Evolutionary conservation across 2,329 filamentous ascomycete species (phyloP), one percentile per base, ranked within the genome.

Genomic region (Hypoxylon sp.): DNA sequence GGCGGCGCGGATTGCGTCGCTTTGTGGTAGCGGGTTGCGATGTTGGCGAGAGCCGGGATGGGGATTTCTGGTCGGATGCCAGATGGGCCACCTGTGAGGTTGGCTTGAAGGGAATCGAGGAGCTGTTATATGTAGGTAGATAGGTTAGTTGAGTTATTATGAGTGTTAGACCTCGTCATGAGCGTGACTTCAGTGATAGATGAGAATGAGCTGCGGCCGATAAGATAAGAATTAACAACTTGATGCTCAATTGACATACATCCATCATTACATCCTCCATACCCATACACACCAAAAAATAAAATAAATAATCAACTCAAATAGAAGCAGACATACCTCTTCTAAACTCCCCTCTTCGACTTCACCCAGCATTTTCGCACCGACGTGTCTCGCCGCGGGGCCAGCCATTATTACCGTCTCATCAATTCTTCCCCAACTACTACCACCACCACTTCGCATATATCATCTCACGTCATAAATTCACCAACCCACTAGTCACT

Each of bases 261-360:
- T 60, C 58, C 50, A 40, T 25, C 37, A 22, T 61, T 44, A 33
- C 37, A 57, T 55, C 55, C 54, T 40, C 44, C 57, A 61, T 59
- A 44, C 40, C 25, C 4, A 25, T 27, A 27, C 25, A 27, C 25
- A 27, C 25, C 3, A 3, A 27, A 25, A 27, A 27, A 1, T 4
- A 54, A 40, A 51, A 10, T 4, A 56, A 44, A 44, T 44, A 44
- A 44, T 20, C 33, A 54, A 51, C 33, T 35, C 14, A 11, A 30
- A 10, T 51, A 57, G 56, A 51, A 51, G 49, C 20, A 53, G 13
- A 73, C 80, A 57, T 74, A 91, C 89, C 83, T 90, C 85, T 75
- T 90, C 87, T 44, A 91, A 79, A 76, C 81, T 89, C 66, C 79
- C 81, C 77, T 88, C 85, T 73, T 88, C 86, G 56, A 90, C 79